Percentiles rank a stretch among this genome's conserved stretches.
Evolutionary conservation across 179 eudicot species (phyloP).

Genomic region (Spergularia azorica): DNA sequence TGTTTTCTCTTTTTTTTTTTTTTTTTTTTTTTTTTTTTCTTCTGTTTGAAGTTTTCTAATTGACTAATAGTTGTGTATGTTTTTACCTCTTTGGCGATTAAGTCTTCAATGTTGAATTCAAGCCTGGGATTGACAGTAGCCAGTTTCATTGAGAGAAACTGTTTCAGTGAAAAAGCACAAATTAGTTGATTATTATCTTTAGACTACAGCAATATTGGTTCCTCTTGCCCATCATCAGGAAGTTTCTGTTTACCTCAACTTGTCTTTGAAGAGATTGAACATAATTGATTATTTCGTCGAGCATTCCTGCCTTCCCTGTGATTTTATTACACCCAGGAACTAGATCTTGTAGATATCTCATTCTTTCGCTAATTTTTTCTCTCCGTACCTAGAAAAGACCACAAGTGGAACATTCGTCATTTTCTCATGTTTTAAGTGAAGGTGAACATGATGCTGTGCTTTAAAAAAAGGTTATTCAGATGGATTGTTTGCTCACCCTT

Average conservation of each 20-base stretch:
- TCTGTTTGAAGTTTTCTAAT: slow-evolving; percentile 2
- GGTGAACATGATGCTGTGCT: too few relatives aligned
- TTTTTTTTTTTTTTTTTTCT: background rate
- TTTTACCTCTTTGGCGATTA: slow-evolving; percentile 71
- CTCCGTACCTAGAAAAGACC: slow-evolving; percentile 69
- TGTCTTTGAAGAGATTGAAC: slow-evolving; percentile 96
- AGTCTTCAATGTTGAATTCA: slow-evolving; percentile 68
- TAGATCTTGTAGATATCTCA: slow-evolving; percentile 87
- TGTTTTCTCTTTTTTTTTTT: too few relatives aligned
- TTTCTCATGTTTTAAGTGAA: background rate
- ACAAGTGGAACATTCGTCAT: slow-evolving; percentile 7
- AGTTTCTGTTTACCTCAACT: slow-evolving; percentile 67
- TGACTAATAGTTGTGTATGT: background rate
- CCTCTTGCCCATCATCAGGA: slow-evolving; percentile 1
- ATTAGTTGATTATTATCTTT: background rate
- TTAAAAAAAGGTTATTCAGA: background rate
- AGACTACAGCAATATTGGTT: background rate
- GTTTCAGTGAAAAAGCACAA: slow-evolving; percentile 29
- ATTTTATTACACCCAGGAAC: slow-evolving; percentile 96
- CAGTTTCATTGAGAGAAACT: slow-evolving; percentile 94
- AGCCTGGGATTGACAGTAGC: slow-evolving; percentile 75
- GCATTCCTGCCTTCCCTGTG: slow-evolving; percentile 97
- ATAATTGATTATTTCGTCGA: slow-evolving; percentile 92
- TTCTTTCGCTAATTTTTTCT: slow-evolving; percentile 91
- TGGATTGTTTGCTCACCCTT: slow-evolving; percentile 55